Base-by-base conservation (phyloP, 345 rosid genomes). In the Capsella bursapastoris region DNA sequence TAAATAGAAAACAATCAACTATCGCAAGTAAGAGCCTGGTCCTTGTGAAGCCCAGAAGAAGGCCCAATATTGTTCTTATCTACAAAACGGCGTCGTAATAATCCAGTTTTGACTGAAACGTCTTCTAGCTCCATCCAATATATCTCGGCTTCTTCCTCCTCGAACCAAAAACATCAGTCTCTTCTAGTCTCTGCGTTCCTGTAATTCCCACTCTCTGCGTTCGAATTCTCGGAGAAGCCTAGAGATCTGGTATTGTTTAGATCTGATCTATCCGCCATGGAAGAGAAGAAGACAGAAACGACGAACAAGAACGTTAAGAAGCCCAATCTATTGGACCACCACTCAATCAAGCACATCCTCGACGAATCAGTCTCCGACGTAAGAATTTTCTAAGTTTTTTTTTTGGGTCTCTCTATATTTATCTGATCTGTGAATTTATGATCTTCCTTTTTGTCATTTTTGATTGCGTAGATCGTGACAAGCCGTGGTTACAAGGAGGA, bases 311-410 rank as follows among this genome's bases (percentile, higher is more conserved):
- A 66, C 72, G 85, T 84, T 25, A 95, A 88, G 89, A 92, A 92
- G 79, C 85, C 92, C 41, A 96, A 92, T 83, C 91, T 96, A 29
- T 72, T 92, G 55, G 99, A 96, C 83, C 99, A 92, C 80, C 76
- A 90, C 85, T 90, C 98, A 37, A 87, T 96, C 86, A 96, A 96
- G 79, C 94, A 96, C 85, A 63, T 85, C 68, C 98, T 92, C 49
- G 99, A 96, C 69, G 99, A 96, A 81, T 84, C 94, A 63, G 94
- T 86, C 72, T 80, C 97, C 16, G 97, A 92, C 87, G 99, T 95
- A 79, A 63, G 75, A 1, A 63, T 11, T 38, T 2, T 65, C 28
- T 40, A 5, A 16, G 45, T 16, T n/a, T 27, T 7, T 4, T 8
- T 52, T 35, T n/a, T 18, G 22, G 12, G 0, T 31, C 15, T 57